phyloP scores from a whole-genome alignment of 2,329 filamentous ascomycete species.

The Atkinsonella texensis region DNA sequence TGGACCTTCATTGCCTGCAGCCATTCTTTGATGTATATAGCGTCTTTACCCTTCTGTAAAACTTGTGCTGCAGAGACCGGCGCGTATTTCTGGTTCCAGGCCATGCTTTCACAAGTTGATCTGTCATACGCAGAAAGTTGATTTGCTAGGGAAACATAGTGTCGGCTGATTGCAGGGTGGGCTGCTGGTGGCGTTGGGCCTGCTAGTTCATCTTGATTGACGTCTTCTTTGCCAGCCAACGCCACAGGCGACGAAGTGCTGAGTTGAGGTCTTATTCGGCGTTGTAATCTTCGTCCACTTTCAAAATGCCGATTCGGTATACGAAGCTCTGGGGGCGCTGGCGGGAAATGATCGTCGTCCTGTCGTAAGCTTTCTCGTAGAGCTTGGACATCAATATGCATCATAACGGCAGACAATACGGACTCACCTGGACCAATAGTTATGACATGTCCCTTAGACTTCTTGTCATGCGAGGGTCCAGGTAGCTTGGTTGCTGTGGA shows the following conservation, averaged over 20 bases:
- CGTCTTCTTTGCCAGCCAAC: constrained; percentile 8
- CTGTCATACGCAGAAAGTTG: constrained; percentile 69
- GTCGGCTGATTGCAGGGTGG: constrained; percentile 47
- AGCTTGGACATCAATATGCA: constrained; percentile 14
- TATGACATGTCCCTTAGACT: constrained; percentile 38
- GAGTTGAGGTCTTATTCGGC: constrained; percentile 34
- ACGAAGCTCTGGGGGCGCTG: constrained; percentile 37
- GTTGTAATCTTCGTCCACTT: constrained; percentile 41
- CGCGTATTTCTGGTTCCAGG: constrained; percentile 80
- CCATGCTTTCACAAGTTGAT: constrained; percentile 57
- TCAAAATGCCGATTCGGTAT: constrained; percentile 45
- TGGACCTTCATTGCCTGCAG: constrained; percentile 63
- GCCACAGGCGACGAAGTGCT: constrained; percentile 15
- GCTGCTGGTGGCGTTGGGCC: constrained; percentile 11
- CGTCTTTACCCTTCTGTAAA: constrained; percentile 62
- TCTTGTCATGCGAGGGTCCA: constrained; percentile 19
- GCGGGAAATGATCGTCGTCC: constrained; percentile 27
- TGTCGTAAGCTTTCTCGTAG: constrained; percentile 18
- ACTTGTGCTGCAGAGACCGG: constrained; percentile 58
- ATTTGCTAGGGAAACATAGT: constrained; percentile 48
- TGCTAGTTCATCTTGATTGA: constrained; percentile 25
- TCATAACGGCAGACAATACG: constrained; percentile 23
- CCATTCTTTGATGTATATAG: constrained; percentile 66
- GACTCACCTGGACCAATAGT: constrained; percentile 29
- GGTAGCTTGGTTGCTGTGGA: neutral